Percentiles rank a stretch among this genome's conserved stretches.
These are phyloP conservation scores for Poa pratensis DNA, from an alignment of 176 grass and related monocot genomes.

Conservation along the genomic window DNA sequence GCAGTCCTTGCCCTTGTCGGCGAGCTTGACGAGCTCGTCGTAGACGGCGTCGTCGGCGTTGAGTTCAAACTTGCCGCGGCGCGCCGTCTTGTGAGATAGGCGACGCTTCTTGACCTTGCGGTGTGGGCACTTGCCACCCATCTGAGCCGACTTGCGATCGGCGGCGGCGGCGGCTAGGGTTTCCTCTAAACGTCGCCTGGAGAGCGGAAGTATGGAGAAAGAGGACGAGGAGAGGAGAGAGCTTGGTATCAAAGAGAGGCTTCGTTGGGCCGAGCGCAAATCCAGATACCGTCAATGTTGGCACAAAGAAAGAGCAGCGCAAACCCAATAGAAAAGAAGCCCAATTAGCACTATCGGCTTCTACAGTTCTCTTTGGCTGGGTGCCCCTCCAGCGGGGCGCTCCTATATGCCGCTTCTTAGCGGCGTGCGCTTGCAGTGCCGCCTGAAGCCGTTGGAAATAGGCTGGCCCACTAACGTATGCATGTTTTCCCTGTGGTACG, in stretches of 20 bases:
- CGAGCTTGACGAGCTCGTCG: slow-evolving; percentile 83
- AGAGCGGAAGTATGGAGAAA: slow-evolving; percentile 8
- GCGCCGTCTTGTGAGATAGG: slow-evolving; percentile 73
- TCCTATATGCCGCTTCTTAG: no score
- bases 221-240: background rate
- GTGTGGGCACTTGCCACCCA: slow-evolving; percentile 97
- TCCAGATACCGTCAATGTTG: background rate
- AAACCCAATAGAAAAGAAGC: no score
- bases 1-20: slow-evolving; percentile 49
- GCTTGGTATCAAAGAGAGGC: background rate
- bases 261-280: background rate
- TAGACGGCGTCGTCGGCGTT: slow-evolving; percentile 92
- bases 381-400: no score
- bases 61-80: slow-evolving; percentile 85
- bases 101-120: slow-evolving; percentile 98
- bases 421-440: no score
- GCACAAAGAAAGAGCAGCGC: no score
- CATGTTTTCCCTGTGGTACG: no score
- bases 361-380: no score
- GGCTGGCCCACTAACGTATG: no score
- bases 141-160: slow-evolving; percentile 11
- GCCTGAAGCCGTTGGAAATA: no score
- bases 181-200: background rate
- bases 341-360: no score
- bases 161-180: slow-evolving; percentile 49